Evolutionary conservation across 306 rosid genomes (phyloP).

Genomic region (Alnus rubra): DNA sequence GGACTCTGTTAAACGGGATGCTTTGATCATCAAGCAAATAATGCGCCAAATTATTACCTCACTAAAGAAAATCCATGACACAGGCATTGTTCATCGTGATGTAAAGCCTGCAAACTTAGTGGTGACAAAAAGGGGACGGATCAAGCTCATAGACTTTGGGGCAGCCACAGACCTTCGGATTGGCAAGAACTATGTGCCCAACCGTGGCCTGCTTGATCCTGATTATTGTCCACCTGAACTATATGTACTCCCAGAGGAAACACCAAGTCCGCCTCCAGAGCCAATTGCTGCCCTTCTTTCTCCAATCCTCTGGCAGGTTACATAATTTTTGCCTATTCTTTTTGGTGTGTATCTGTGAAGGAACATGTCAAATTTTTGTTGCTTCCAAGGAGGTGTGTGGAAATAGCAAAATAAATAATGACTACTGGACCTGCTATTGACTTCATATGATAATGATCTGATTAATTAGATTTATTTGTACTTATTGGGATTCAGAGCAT

Average conservation of each 20-base stretch:
- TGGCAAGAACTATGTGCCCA: constrained; percentile 84
- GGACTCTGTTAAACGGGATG: constrained; percentile 64
- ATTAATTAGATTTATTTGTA: background rate
- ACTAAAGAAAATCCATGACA: constrained; percentile 84
- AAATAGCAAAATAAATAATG: background rate
- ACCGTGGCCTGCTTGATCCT: constrained; percentile 76
- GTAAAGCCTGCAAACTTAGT: constrained; percentile 91
- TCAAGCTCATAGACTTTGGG: constrained; percentile 94
- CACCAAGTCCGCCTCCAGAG: constrained; percentile 90
- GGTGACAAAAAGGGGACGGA: constrained; percentile 73
- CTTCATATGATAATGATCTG: background rate
- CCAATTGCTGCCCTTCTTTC: constrained; percentile 92
- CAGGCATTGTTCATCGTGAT: constrained; percentile 94
- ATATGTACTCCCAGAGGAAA: constrained; percentile 87
- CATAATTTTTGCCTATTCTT: constrained; percentile 21
- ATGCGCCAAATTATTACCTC: constrained; percentile 86
- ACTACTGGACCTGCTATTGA: background rate
- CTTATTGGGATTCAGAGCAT: background rate
- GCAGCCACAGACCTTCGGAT: constrained; percentile 93
- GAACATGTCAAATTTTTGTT: background rate
- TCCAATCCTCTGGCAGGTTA: constrained; percentile 94
- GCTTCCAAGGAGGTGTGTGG: background rate
- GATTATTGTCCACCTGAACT: constrained; percentile 90
- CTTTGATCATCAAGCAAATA: constrained; percentile 90
- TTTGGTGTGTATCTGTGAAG: background rate